Base-by-base conservation (phyloP, 148 eudicot genomes). In the Nyssa sinensis region DNA sequence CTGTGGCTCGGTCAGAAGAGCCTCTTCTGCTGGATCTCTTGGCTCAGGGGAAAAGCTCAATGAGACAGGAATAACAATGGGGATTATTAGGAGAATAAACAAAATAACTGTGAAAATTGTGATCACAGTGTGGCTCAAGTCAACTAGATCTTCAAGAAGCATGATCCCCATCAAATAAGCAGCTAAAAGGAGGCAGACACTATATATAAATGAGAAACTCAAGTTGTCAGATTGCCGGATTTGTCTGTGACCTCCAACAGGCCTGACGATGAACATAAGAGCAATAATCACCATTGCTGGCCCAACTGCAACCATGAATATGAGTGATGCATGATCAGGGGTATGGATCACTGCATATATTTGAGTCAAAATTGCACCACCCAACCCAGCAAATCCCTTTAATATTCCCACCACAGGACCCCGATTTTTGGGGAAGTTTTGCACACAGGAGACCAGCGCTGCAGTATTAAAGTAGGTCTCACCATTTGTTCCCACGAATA, bases 261-360 rank as follows among this genome's bases (percentile, higher is more conserved):
- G 97, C 63, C 95, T 80, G 55, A 94, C 76, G 41, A 94, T 69
- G 86, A 88, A 92, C 98, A 94, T 94, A 35, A 94, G 86, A 60
- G 93, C 73, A 27, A 94, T 81, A 64, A 81, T 78, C 61, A 91
- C 97, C 93, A 92, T 90, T 25, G 94, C 72, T 21, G 98, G 98
- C 65, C 98, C 97, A 61, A 92, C 97, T 11, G 98, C 98, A 69
- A 94, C 82, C 98, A 94, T 94, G 80, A 90, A 94, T 77, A 94
- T 87, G 58, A 94, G 90, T 14, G 98, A 90, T 28, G 98, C 98
- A 6, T 87, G 89, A 79, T 90, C 93, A 14, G 97, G 93, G 64
- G 86, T 68, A 33, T 87, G 85, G 23, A 94, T 79, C 33, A 92
- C 33, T 3, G 89, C 82, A 68, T 85, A 94, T 60, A 90, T 76